phyloP scores from a whole-genome alignment of 2,329 filamentous ascomycete species.

The Elsinoe necatrix region DNA sequence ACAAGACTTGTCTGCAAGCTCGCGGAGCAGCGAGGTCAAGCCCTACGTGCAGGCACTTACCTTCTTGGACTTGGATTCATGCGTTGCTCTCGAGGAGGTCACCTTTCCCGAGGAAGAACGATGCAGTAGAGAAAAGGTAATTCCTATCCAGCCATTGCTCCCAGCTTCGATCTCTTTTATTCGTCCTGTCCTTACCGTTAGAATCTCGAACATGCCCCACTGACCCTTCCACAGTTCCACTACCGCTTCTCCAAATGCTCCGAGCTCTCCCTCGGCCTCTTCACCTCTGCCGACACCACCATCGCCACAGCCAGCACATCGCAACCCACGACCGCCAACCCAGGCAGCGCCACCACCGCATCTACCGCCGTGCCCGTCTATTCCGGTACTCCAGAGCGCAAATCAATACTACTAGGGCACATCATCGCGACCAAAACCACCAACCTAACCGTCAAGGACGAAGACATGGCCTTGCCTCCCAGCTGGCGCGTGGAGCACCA shows the following conservation, averaged over 20 bases:
- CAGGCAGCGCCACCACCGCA: constrained; percentile 46
- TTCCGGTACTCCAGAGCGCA: constrained; percentile 48
- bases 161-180: no score
- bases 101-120: constrained; percentile 52
- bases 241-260: constrained; percentile 69
- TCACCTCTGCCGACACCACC: constrained; percentile 50
- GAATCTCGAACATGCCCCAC: neutral
- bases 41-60: constrained; percentile 68
- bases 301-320: constrained; percentile 44
- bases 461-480: constrained; percentile 64
- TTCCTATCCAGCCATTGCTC: neutral
- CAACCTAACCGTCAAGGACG: constrained; percentile 58
- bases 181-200: no score
- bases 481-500: constrained; percentile 48
- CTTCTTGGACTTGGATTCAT: constrained; percentile 55
- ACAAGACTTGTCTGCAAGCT: constrained; percentile 22
- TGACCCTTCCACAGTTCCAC: constrained; percentile 47
- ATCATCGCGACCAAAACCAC: constrained; percentile 65
- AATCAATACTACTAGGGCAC: constrained; percentile 64
- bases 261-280: constrained; percentile 71
- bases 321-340: constrained; percentile 43
- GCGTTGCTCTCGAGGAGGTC: constrained; percentile 49
- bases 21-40: constrained; percentile 50
- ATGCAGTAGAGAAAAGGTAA: constrained; percentile 51
- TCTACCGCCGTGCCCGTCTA: constrained; percentile 51